Evolutionary conservation across 371 early-diverging fungal genomes (phyloP).

Genomic region (Mortierella sp.): DNA sequence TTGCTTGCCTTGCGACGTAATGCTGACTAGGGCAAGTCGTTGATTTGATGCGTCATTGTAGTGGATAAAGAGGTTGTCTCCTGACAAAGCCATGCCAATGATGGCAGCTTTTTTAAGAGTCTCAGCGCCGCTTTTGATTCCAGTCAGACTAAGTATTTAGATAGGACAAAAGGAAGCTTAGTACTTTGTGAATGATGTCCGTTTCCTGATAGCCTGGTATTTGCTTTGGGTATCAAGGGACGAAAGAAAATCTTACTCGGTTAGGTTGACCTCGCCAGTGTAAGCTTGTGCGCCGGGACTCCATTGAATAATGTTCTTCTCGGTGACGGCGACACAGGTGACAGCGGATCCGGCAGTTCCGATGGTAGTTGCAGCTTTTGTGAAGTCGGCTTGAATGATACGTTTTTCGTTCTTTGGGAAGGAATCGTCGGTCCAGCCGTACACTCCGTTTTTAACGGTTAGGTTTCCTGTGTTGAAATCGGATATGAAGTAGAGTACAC

Average conservation of each 20-base stretch:
- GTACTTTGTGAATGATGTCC: neutral
- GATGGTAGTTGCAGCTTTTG: neutral
- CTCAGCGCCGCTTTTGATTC: too few relatives aligned
- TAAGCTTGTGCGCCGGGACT: too few relatives aligned
- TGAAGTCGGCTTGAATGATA: neutral
- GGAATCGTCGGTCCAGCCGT: neutral
- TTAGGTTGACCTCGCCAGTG: neutral
- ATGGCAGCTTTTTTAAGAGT: neutral
- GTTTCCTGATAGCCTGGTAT: neutral
- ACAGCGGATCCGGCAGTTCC: neutral
- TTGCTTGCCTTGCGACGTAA: neutral
- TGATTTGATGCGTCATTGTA: neutral
- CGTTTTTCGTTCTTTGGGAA: neutral
- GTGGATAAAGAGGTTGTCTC: neutral
- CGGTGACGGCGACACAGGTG: neutral
- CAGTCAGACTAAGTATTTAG: too few relatives aligned
- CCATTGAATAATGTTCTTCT: neutral
- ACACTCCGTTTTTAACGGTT: neutral
- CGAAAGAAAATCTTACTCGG: neutral
- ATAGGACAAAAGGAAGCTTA: neutral
- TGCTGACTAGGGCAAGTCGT: neutral
- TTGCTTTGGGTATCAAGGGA: too few relatives aligned
- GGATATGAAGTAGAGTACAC: conserved; percentile 21
- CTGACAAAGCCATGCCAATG: neutral
- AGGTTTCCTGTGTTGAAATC: conserved; percentile 16